These are phyloP conservation scores for Phialophora tarda DNA, from an alignment of 2,329 filamentous ascomycete genomes.

Conservation along the genomic window DNA sequence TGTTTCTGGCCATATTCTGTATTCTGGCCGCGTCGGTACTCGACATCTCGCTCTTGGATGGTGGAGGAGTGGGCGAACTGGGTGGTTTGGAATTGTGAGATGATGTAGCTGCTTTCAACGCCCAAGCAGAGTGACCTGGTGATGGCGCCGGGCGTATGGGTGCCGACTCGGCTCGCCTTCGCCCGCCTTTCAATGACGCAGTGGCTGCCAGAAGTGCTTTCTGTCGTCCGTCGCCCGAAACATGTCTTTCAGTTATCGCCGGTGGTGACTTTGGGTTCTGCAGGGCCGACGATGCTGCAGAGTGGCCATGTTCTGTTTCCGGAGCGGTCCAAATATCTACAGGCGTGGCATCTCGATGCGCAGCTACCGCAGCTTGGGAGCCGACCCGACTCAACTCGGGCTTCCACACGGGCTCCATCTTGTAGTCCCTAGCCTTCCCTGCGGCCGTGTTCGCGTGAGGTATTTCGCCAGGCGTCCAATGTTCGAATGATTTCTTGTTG, in stretches of 20 bases:
- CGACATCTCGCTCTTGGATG: constrained; percentile 38
- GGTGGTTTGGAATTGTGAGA: constrained; percentile 59
- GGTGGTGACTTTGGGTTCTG: constrained; percentile 60
- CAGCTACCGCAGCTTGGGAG: constrained; percentile 75
- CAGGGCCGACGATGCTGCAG: constrained; percentile 70
- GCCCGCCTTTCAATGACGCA: constrained; percentile 69
- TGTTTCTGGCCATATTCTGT: constrained; percentile 68
- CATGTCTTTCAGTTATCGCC: constrained; percentile 54
- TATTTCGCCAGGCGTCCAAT: constrained; percentile 69
- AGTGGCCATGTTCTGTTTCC: constrained; percentile 61
- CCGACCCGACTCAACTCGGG: constrained; percentile 68
- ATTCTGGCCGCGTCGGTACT: constrained; percentile 64
- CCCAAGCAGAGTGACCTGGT: constrained; percentile 61
- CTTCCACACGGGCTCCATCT: constrained; percentile 67
- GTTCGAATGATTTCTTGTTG: constrained; percentile 68
- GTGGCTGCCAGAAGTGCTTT: constrained; percentile 77
- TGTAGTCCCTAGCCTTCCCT: constrained; percentile 64
- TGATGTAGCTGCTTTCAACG: constrained; percentile 73
- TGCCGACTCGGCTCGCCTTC: constrained; percentile 69
- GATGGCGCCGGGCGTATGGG: constrained; percentile 51
- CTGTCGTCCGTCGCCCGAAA: constrained; percentile 60
- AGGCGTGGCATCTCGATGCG: constrained; percentile 60
- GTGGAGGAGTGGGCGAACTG: constrained; percentile 55
- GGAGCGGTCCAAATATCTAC: constrained; percentile 59
- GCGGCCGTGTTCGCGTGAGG: constrained; percentile 66